Percentiles rank a stretch among this genome's conserved stretches.
Evolutionary conservation across 2,329 filamentous ascomycete species (phyloP).

Genomic region (Penicillium frequentans): DNA sequence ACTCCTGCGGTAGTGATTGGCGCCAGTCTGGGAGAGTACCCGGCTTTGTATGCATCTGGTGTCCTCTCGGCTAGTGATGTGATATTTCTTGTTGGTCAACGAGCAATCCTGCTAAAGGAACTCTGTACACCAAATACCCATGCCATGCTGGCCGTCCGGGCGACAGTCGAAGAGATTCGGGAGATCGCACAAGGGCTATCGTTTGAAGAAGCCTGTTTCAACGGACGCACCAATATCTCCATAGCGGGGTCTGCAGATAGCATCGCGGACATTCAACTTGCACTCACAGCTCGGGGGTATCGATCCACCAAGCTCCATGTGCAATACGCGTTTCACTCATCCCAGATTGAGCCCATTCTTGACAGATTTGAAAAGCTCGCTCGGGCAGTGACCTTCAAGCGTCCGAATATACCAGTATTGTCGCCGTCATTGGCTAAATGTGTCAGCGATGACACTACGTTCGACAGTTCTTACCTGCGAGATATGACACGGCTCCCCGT

Average conservation of each 20-base stretch:
- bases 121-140: constrained; percentile 68
- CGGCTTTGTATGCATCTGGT: constrained; percentile 32
- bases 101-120: constrained; percentile 58
- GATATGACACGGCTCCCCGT: not conserved
- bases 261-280: not conserved
- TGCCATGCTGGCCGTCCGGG: constrained; percentile 53
- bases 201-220: not conserved
- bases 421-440: not conserved
- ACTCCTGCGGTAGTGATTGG: constrained; percentile 25
- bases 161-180: not conserved
- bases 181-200: not conserved
- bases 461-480: not conserved
- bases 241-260: not conserved
- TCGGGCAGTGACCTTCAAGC: not conserved
- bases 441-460: not conserved
- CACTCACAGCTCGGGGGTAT: not conserved
- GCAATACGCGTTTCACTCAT: constrained; percentile 1
- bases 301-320: not conserved
- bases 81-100: constrained; percentile 67
- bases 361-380: not conserved
- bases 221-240: not conserved
- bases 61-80: constrained; percentile 37
- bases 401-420: not conserved
- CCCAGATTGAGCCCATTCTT: constrained; percentile 3
- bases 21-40: constrained; percentile 10